Percentiles rank a stretch among this genome's conserved stretches.
These are phyloP conservation scores for Saksenaea oblongispora DNA, from an alignment of 371 early-diverging fungal species.

Conservation along the genomic window DNA sequence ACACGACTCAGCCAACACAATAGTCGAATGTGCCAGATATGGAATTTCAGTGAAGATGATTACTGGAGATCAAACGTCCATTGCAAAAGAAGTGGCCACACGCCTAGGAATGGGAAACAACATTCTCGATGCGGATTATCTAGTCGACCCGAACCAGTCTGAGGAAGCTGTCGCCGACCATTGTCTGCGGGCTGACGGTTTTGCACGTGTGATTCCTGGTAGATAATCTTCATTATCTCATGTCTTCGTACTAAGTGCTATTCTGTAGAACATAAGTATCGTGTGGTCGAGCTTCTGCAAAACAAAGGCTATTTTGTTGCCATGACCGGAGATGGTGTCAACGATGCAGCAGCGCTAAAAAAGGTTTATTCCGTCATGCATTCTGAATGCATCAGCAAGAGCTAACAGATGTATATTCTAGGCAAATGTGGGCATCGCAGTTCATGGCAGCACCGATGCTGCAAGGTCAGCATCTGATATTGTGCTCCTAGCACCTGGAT, in stretches of 20 bases:
- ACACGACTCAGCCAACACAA: constrained; percentile 67
- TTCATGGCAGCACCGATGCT: constrained; percentile 90
- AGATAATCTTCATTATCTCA: neutral
- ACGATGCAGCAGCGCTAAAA: constrained; percentile 88
- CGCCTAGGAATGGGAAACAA: constrained; percentile 70
- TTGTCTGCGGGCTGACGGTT: constrained; percentile 72
- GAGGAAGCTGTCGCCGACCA: constrained; percentile 57
- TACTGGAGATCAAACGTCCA: constrained; percentile 80
- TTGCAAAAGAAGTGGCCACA: constrained; percentile 80
- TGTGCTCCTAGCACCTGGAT: constrained; percentile 84
- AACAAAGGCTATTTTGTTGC: constrained; percentile 74
- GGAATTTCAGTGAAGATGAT: constrained; percentile 82
- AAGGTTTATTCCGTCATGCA: constrained; percentile 28
- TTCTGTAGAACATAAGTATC: constrained; percentile 70
- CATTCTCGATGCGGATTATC: constrained; percentile 67
- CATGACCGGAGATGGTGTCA: constrained; percentile 91
- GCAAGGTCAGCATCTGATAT: constrained; percentile 93
- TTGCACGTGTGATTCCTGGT: constrained; percentile 72
- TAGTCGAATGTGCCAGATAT: constrained; percentile 61
- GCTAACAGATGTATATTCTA: neutral
- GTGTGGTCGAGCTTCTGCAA: constrained; percentile 78
- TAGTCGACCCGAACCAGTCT: constrained; percentile 65
- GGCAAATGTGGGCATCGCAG: constrained; percentile 88
- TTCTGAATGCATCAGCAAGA: neutral
- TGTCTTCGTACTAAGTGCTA: neutral